A percentile compares a stretch with the other conserved stretches of the same genome.
phyloP scores from a whole-genome alignment of 208 protist genomes.

The Trichomonas gallinae region DNA sequence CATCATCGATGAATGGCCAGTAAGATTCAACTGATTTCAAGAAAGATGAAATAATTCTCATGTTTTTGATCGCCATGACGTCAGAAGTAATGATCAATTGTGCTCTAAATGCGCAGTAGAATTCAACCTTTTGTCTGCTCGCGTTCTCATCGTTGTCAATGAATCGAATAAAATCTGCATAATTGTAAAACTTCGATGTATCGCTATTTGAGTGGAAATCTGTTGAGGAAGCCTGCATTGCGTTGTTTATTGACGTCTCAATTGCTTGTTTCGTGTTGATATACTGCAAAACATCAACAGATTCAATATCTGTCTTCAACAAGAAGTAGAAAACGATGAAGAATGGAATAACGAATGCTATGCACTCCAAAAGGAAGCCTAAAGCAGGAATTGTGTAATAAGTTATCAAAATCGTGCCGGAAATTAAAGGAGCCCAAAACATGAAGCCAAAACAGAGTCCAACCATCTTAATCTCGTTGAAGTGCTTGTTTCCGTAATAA shows the following conservation, averaged over 20 bases:
- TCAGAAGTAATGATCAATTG: not conserved
- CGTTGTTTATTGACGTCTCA: not conserved
- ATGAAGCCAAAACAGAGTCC: not conserved
- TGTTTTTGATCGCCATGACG: not conserved
- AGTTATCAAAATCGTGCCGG: not conserved
- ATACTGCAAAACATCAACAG: not conserved
- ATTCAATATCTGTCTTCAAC: not conserved
- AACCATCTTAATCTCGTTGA: not conserved
- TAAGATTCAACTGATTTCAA: not conserved
- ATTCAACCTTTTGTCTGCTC: not conserved
- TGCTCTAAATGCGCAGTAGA: not conserved
- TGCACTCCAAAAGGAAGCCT: not conserved
- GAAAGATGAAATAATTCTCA: not conserved
- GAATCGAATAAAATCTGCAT: not conserved
- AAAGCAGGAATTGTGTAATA: not conserved
- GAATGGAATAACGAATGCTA: not conserved
- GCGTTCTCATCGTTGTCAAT: not conserved
- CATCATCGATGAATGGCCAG: not conserved
- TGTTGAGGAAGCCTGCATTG: not conserved
- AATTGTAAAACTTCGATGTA: not conserved
- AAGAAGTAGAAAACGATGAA: not conserved
- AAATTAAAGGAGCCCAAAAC: not conserved
- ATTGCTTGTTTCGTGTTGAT: not conserved
- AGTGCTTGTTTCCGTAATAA: not conserved
- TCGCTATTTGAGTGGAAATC: not conserved